Conservation (phyloP, 2,329 filamentous ascomycete species). For the Pezicula neosporulosa region DNA sequence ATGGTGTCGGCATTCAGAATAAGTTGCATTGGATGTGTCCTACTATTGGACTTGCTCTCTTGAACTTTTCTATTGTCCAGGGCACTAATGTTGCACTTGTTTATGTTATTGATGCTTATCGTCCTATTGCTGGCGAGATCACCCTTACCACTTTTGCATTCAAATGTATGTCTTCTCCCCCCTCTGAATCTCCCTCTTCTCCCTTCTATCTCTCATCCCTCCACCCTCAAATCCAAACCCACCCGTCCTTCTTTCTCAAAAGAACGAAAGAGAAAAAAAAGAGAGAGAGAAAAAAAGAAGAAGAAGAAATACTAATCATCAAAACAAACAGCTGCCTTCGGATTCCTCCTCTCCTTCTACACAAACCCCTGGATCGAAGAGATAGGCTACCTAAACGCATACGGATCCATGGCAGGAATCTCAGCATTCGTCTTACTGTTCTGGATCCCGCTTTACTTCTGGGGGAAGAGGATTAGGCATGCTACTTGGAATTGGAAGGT, state of each 20-base stretch:
- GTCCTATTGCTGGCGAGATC: conserved; percentile 53
- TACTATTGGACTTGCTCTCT: conserved; percentile 49
- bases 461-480: conserved; percentile 44
- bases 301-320: background rate
- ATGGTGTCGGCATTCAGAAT: conserved; percentile 44
- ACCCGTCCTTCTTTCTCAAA: too few species aligned
- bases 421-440: conserved; percentile 41
- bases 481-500: conserved; percentile 45
- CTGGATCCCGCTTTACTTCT: conserved; percentile 49
- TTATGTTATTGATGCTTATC: conserved; percentile 55
- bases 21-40: conserved; percentile 51
- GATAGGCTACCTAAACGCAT: conserved; percentile 47
- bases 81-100: conserved; percentile 53
- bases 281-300: too few species aligned
- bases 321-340: conserved; percentile 41
- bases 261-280: too few species aligned
- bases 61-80: conserved; percentile 54
- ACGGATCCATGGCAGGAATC: conserved; percentile 55
- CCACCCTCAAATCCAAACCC: too few species aligned
- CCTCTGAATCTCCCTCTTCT: background rate
- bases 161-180: conserved; percentile 39
- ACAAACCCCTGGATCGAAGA: conserved; percentile 54
- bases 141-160: conserved; percentile 50
- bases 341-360: conserved; percentile 57
- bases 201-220: too few species aligned